Evolutionary conservation across 2,329 filamentous ascomycete genomes (phyloP), one percentile per base, ranked within the genome.

Genomic region (Chrysosporium queenslandicum): DNA sequence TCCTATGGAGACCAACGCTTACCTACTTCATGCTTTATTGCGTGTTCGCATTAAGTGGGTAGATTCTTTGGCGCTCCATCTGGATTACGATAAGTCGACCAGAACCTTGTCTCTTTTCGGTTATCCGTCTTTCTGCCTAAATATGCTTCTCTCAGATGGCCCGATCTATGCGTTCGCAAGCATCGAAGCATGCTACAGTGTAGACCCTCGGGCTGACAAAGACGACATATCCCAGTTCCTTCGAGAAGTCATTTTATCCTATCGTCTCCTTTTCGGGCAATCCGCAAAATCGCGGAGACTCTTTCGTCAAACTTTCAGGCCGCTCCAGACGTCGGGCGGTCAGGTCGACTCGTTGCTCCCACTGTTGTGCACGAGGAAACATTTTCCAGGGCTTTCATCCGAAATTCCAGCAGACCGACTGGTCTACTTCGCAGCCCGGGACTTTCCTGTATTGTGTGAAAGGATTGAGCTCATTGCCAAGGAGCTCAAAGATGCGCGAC

Each of bases 231-330:
- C 30, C 8, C 36, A 37, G 8, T 40, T 37, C 14, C 46, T 49
- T 18, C 23, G 16, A 8, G 46, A 49, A 23, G 21, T 49, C 5
- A 7, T 49, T n/a, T 21, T 49, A 4, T 49, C 30, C 14, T 40
- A 39, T 16, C 30, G 46, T 3, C 46, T 49, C 2, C 32, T 39
- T 21, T 49, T 49, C 9, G 30, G 30, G 42, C 55, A 18, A 53
- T 49, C 39, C 29, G 11, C 5, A 11, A 11, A 30, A 11, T 42
- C 27, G 18, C 12, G 48, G 50, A 53, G 63, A 68, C 41, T 58
- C 68, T 27, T 64, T n/a, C n/a, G n/a, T n/a, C n/a, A n/a, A n/a
- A n/a, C n/a, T n/a, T n/a, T n/a, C n/a, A n/a, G n/a, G n/a, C n/a
- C n/a, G n/a, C n/a, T n/a, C n/a, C n/a, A n/a, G n/a, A n/a, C n/a